Evolutionary conservation across 1,284 basidiomycete genomes (phyloP).

Genomic region (Xerocomus nothofagi): DNA sequence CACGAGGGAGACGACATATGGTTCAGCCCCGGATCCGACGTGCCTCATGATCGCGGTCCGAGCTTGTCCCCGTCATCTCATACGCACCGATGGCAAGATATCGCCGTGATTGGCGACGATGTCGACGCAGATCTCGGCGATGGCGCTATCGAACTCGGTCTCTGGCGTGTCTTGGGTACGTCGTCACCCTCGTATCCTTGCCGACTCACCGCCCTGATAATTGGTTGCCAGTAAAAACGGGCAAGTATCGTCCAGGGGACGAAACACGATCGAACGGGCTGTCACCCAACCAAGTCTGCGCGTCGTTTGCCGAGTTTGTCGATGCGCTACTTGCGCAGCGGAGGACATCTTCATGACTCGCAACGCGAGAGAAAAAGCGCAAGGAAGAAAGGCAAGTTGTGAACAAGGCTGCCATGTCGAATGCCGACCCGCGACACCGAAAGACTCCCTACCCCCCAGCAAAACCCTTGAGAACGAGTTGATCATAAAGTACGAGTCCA

Average conservation of each 20-base stretch:
- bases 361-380: background rate
- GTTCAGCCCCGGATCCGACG: no score
- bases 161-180: slow-evolving; percentile 64
- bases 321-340: slow-evolving; percentile 38
- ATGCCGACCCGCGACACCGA: no score
- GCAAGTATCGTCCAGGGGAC: slow-evolving; percentile 63
- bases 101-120: slow-evolving; percentile 71
- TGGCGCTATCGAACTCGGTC: slow-evolving; percentile 57
- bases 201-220: background rate
- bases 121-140: slow-evolving; percentile 62
- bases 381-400: background rate
- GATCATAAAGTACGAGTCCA: no score
- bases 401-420: no score
- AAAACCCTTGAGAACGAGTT: no score
- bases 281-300: slow-evolving; percentile 53
- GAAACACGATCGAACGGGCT: slow-evolving; percentile 41
- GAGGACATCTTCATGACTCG: background rate
- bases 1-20: background rate
- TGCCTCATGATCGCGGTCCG: background rate
- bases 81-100: slow-evolving; percentile 27
- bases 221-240: slow-evolving; percentile 50
- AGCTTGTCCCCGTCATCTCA: background rate
- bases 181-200: background rate
- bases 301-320: slow-evolving; percentile 56
- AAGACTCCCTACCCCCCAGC: no score